Evolutionary conservation across 1,284 basidiomycete genomes (phyloP), one percentile per base, ranked within the genome.

Genomic region (Papiliotrema nemorosa): DNA sequence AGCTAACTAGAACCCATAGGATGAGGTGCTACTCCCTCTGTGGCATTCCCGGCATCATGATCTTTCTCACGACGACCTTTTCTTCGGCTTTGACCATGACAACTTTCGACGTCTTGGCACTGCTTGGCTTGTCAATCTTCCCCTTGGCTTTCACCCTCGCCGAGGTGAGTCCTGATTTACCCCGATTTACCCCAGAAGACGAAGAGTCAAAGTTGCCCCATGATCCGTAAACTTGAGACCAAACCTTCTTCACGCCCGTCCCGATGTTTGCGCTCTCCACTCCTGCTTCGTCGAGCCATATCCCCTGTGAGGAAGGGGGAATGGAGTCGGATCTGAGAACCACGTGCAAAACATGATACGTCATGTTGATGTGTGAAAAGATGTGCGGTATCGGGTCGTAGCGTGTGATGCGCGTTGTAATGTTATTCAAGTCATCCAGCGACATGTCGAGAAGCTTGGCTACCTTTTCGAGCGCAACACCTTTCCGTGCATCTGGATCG

Each of bases 281-380:
- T 20, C 52, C 63, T 1, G 50, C 54, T 10, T 50, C 55, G 26
- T 53, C 48, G 18, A 72, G 57, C 74, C 73, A 73, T 16, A 60
- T 44, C 9, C 51, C 55, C 1, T 18, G 25, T 41, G 3, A n/a
- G 7, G 24, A 49, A 22, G 3, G 38, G 22, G 6, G 57, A 47
- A 10, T 42, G 22, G 16, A 44, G 34, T 29, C 18, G 24, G 25
- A 13, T 21, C 34, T 16, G 13, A 44, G 22, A 14, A 59, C 44
- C 10, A 71, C 49, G 47, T 70, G 68, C 14, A 66, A 58, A 22
- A 86, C 80, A 59, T 87, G 83, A 74, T 94, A 96, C 9, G 87
- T 90, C 77, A 94, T 90, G 63, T 80, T 83, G 66, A 96, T 88
- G 70, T 97, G 92, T 2, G 87, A 89, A 75, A 96, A 97, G 47